A percentile compares a stretch with the other conserved stretches of the same genome.
phyloP scores from a whole-genome alignment of 164 flowering plant species.

The Aristolochia fimbriata region DNA sequence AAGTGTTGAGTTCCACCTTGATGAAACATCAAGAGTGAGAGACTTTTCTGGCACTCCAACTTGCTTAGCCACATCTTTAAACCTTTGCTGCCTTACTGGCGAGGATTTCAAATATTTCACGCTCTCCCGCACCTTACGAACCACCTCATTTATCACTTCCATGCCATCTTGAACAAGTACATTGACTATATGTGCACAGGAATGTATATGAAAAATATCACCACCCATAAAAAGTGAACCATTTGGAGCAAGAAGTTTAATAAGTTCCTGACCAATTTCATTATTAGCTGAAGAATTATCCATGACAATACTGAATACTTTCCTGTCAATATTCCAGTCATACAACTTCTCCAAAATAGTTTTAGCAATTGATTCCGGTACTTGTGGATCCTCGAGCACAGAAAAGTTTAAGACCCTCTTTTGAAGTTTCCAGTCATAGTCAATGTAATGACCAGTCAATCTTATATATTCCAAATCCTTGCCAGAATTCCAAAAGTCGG shows the following conservation, averaged over 20 bases:
- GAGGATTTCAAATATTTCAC: slow-evolving; percentile 4
- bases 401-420: slow-evolving; percentile 2
- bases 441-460: slow-evolving; percentile 5
- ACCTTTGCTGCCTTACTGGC: background rate
- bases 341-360: background rate
- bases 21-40: slow-evolving; percentile 40
- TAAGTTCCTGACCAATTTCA: background rate
- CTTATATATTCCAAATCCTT: background rate
- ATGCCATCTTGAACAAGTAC: slow-evolving; percentile 5
- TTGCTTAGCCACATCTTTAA: slow-evolving; percentile 11
- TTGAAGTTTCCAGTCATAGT: slow-evolving; percentile 5
- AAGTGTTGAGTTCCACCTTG: slow-evolving; percentile 49
- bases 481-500: slow-evolving; percentile 1
- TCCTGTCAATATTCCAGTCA: slow-evolving; percentile 4
- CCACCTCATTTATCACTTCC: background rate
- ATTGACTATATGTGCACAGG: background rate
- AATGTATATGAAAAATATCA: background rate
- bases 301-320: background rate
- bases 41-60: slow-evolving; percentile 29
- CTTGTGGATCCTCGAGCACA: background rate
- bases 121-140: slow-evolving; percentile 3
- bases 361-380: background rate
- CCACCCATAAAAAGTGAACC: background rate
- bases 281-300: background rate
- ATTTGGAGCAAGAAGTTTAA: background rate